phyloP scores from a whole-genome alignment of 306 rosid species.

The Cicer judaicum region DNA sequence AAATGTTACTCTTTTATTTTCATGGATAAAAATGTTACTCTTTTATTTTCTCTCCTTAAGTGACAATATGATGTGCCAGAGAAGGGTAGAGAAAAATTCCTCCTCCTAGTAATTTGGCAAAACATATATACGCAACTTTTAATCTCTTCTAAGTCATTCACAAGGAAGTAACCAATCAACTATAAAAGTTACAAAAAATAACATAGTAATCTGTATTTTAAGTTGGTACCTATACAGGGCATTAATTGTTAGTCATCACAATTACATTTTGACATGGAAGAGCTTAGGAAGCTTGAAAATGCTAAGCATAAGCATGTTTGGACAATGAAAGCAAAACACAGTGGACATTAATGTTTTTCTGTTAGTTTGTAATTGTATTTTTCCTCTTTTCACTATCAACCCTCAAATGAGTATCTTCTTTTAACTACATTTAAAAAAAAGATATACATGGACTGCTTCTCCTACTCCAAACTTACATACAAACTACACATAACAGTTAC shows the following conservation, averaged over 20 bases:
- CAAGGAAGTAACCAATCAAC: not conserved
- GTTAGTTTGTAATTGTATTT: not conserved
- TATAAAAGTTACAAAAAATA: slow-evolving; percentile 9
- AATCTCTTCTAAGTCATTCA: slow-evolving; percentile 7
- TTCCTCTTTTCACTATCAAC: not conserved
- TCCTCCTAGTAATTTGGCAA: not conserved
- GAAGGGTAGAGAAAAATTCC: not conserved
- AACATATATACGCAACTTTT: slow-evolving; percentile 22
- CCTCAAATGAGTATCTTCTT: not conserved
- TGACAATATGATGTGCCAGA: not conserved
- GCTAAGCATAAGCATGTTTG: not conserved
- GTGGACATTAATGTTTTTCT: not conserved
- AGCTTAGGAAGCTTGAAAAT: slow-evolving; percentile 24
- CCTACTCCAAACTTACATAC: not conserved
- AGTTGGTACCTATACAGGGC: not conserved
- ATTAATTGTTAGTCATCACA: slow-evolving; percentile 8
- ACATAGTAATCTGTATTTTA: not conserved
- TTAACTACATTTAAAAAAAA: not conserved
- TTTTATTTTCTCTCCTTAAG: not conserved
- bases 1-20: no score
- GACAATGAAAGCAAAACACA: slow-evolving; percentile 2
- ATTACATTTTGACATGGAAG: slow-evolving; percentile 26
- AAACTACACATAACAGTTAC: not conserved
- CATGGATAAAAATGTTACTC: slow-evolving; percentile 9
- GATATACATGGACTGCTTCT: not conserved